These are phyloP conservation scores for Triglochin maritima DNA, from an alignment of 106 monocot species.

Conservation along the genomic window DNA sequence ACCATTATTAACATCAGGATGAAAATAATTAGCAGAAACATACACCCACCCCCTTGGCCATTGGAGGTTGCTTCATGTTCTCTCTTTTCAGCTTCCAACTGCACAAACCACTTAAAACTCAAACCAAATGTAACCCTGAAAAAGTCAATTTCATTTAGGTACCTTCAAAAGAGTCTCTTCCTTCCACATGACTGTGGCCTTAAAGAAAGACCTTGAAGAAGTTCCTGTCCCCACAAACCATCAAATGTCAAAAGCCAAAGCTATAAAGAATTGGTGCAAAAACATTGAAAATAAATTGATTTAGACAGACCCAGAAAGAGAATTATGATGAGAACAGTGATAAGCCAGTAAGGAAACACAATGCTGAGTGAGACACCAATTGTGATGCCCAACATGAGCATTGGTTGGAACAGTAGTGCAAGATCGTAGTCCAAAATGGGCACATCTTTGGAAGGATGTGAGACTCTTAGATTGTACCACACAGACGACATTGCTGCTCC, in stretches of 20 bases:
- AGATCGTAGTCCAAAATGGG: slow-evolving; percentile 61
- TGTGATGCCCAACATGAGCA: slow-evolving; percentile 63
- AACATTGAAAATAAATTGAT: background rate
- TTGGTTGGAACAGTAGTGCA: slow-evolving; percentile 52
- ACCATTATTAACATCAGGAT: too few relatives aligned
- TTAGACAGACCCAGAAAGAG: slow-evolving; percentile 36
- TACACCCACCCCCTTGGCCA: background rate
- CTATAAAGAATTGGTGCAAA: background rate
- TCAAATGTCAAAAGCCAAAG: background rate
- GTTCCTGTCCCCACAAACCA: background rate
- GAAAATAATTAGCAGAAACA: too few relatives aligned
- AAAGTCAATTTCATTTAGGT: background rate
- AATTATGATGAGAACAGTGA: slow-evolving; percentile 50
- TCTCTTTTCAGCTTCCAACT: background rate
- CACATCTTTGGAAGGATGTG: slow-evolving; percentile 35
- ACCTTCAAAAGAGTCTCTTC: background rate
- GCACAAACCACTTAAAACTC: background rate
- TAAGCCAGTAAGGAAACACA: slow-evolving; percentile 55
- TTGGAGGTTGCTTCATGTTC: background rate
- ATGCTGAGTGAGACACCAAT: slow-evolving; percentile 58
- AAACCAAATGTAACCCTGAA: background rate
- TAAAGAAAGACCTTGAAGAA: slow-evolving; percentile 6
- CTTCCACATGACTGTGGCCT: slow-evolving; percentile 5
- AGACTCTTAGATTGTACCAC: slow-evolving; percentile 81
- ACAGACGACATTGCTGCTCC: slow-evolving; percentile 83